Percentiles rank a stretch among this genome's conserved stretches.
Evolutionary conservation across 140 eudicot genomes (phyloP).

Genomic region (Bidens hawaiensis): DNA sequence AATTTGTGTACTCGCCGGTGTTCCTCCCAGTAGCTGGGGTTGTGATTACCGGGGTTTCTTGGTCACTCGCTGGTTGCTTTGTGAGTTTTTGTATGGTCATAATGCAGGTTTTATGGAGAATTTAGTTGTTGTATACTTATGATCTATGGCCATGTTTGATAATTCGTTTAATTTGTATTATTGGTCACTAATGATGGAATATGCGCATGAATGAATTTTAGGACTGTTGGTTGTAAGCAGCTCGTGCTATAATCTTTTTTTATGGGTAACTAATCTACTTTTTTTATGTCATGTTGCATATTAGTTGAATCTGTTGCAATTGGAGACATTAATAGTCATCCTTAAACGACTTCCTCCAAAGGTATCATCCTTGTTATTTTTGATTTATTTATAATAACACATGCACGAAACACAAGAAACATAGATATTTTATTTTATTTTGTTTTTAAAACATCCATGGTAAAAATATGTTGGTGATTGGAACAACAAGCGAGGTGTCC

Average conservation of each 20-base stretch:
- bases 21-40: too few relatives aligned
- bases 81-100: conserved; percentile 1
- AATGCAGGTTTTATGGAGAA: not conserved
- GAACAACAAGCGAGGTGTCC: conserved; percentile 87
- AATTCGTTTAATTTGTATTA: not conserved
- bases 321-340: conserved; percentile 92
- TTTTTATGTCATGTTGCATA: conserved; percentile 28
- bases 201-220: conserved; percentile 3
- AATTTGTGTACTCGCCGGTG: too few relatives aligned
- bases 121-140: not conserved
- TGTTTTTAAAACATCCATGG: conserved; percentile 45
- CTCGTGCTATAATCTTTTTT: not conserved
- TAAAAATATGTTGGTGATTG: conserved; percentile 86
- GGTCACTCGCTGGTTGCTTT: conserved; percentile 27
- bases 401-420: not conserved
- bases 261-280: not conserved
- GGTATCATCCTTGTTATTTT: conserved; percentile 37
- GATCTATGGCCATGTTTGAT: not conserved
- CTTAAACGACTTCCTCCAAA: conserved; percentile 95
- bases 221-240: not conserved
- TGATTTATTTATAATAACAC: too few relatives aligned
- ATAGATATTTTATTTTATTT: not conserved
- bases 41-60: too few relatives aligned
- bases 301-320: conserved; percentile 89
- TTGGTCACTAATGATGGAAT: not conserved